Conservation (phyloP, 2,329 filamentous ascomycete species). For the Xylaria sp. region DNA sequence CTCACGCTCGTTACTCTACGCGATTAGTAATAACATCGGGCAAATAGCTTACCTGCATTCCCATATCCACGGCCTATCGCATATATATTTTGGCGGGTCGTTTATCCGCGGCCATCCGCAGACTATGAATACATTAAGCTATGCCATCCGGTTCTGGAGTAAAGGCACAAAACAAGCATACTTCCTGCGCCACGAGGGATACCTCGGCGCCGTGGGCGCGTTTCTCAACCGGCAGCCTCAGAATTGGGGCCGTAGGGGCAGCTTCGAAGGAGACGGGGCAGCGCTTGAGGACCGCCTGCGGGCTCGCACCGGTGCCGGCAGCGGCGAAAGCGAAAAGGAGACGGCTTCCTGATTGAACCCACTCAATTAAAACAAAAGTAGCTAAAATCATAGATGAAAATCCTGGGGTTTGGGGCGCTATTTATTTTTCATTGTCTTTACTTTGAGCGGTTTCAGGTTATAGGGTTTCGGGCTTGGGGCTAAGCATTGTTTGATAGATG, state of each 20-base stretch:
- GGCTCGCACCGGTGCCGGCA: slow-evolving; percentile 22
- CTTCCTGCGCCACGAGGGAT: slow-evolving; percentile 94
- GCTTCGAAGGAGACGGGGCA: slow-evolving; percentile 67
- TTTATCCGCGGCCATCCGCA: slow-evolving; percentile 97
- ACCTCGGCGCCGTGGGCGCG: slow-evolving; percentile 91
- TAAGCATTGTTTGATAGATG: slow-evolving; percentile 8
- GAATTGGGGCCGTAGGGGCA: slow-evolving; percentile 89
- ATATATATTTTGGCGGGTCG: slow-evolving; percentile 97
- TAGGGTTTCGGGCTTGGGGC: not conserved
- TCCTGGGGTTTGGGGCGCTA: not conserved
- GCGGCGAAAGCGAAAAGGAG: slow-evolving; percentile 11
- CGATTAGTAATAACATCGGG: slow-evolving; percentile 97
- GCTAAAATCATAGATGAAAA: not conserved
- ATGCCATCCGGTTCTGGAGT: slow-evolving; percentile 98
- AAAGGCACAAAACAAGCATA: slow-evolving; percentile 95
- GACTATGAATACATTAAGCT: slow-evolving; percentile 97
- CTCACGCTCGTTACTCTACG: slow-evolving; percentile 89
- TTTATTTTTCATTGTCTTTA: not conserved
- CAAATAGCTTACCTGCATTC: slow-evolving; percentile 98
- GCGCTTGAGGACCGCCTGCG: slow-evolving; percentile 49
- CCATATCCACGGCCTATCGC: slow-evolving; percentile 88
- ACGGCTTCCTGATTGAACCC: slow-evolving; percentile 7
- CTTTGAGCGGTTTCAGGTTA: not conserved
- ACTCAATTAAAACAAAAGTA: not conserved
- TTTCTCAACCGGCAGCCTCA: slow-evolving; percentile 91